Conservation (phyloP, 2,329 filamentous ascomycete genomes). For the Fusarium sp. region DNA sequence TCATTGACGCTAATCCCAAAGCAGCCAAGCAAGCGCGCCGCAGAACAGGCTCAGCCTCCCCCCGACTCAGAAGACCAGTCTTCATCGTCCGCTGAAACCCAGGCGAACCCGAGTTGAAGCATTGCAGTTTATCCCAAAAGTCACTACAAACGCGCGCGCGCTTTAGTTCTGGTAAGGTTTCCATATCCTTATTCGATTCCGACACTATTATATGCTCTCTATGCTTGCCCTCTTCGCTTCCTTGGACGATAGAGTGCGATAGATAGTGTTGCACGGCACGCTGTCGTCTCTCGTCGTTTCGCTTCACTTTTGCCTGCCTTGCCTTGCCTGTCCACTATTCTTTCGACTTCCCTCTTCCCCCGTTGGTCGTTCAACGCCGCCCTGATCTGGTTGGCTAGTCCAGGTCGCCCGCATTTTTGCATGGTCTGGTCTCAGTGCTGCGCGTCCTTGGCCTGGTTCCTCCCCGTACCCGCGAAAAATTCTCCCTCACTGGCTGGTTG, state of each 20-base stretch:
- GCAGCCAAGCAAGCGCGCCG: conserved; percentile 43
- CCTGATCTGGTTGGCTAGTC: conserved; percentile 26
- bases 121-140: conserved; percentile 47
- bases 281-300: conserved; percentile 35
- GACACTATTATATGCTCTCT: conserved; percentile 19
- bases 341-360: conserved; percentile 24
- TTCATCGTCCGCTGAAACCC: conserved; percentile 50
- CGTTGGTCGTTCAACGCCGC: conserved; percentile 19
- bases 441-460: conserved; percentile 38
- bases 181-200: conserved; percentile 39
- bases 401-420: conserved; percentile 25
- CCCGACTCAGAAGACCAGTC: conserved; percentile 44
- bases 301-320: conserved; percentile 35
- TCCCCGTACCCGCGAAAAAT: conserved; percentile 48
- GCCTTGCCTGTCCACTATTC: conserved; percentile 34
- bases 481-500: conserved; percentile 47
- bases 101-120: conserved; percentile 47
- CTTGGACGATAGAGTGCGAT: conserved; percentile 31
- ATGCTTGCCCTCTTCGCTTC: neutral
- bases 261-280: conserved; percentile 35
- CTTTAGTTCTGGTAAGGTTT: conserved; percentile 51
- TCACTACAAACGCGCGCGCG: conserved; percentile 41
- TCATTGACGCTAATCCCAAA: conserved; percentile 47
- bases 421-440: conserved; percentile 44
- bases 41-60: conserved; percentile 39